Percentiles rank a stretch among this genome's conserved stretches.
phyloP scores from a whole-genome alignment of 129 eudicot genomes.

The Chrysanthemum makinoi region DNA sequence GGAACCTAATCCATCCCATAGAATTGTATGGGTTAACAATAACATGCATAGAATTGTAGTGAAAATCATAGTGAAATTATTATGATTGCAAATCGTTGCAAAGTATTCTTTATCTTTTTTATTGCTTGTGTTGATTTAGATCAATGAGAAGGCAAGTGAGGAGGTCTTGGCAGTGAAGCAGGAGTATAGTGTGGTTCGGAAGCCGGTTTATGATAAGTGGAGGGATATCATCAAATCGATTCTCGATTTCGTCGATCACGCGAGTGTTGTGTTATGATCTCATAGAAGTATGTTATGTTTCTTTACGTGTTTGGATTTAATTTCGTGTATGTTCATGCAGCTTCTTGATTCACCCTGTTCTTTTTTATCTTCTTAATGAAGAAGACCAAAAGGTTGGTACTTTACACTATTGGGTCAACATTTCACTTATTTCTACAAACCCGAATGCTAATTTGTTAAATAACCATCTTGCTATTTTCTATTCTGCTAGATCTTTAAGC shows the following conservation, averaged over 20 bases:
- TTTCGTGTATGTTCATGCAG: background rate
- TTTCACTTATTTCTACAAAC: too few species aligned
- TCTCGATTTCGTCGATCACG: slow-evolving; percentile 1
- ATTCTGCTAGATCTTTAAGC: too few species aligned
- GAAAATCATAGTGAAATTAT: background rate
- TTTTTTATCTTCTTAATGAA: background rate
- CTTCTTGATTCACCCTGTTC: slow-evolving; percentile 12
- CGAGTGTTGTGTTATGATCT: background rate
- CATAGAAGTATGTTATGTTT: background rate
- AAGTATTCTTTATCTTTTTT: too few species aligned
- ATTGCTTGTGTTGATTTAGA: too few species aligned
- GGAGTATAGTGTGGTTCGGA: background rate
- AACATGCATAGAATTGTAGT: too few species aligned
- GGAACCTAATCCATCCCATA: too few species aligned
- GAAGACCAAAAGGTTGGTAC: background rate
- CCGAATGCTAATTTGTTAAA: too few species aligned
- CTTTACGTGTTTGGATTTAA: background rate
- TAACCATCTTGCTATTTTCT: too few species aligned
- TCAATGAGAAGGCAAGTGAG: too few species aligned
- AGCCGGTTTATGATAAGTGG: slow-evolving; percentile 1
- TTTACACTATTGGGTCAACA: too few species aligned
- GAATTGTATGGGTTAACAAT: too few species aligned
- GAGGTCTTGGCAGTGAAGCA: slow-evolving; percentile 5
- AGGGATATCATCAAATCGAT: slow-evolving; percentile 4
- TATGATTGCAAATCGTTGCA: too few species aligned